Evolutionary conservation across 257 asterid genomes (phyloP).

Genomic region (Scutellaria baicalensis): DNA sequence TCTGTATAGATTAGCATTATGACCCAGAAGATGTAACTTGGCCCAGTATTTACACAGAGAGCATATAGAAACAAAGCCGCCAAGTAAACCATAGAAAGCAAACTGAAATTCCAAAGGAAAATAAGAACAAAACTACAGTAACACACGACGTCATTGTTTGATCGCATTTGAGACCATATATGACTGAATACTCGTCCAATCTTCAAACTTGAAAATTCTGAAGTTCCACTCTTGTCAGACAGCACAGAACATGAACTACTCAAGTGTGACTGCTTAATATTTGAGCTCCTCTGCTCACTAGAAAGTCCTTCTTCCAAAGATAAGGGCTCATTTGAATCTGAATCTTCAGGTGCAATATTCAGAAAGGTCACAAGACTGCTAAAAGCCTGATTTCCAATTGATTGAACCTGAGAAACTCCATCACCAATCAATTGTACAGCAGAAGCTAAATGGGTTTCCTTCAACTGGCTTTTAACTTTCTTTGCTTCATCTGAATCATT

Average conservation of each 20-base stretch:
- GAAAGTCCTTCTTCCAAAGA: constrained; percentile 33
- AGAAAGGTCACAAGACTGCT: constrained; percentile 83
- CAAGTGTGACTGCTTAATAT: constrained; percentile 24
- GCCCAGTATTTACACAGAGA: constrained; percentile 93
- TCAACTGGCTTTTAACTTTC: constrained; percentile 49
- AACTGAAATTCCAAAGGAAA: constrained; percentile 94
- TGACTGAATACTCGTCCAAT: constrained; percentile 72
- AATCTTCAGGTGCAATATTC: constrained; percentile 71
- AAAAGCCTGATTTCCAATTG: constrained; percentile 94
- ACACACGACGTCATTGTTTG: constrained; percentile 90
- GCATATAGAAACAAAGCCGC: constrained; percentile 84
- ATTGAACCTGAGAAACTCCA: constrained; percentile 95
- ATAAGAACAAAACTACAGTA: constrained; percentile 83
- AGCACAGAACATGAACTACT: constrained; percentile 66
- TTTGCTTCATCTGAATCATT: constrained; percentile 35
- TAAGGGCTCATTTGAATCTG: constrained; percentile 58
- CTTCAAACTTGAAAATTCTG: constrained; percentile 66
- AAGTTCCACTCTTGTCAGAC: constrained; percentile 71
- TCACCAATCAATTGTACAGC: constrained; percentile 90
- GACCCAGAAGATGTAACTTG: constrained; percentile 88
- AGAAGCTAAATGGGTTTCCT: constrained; percentile 76
- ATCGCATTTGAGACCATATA: constrained; percentile 91
- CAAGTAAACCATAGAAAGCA: constrained; percentile 92
- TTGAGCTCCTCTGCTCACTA: constrained; percentile 28
- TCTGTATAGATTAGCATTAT: constrained; percentile 87